Percentiles rank a stretch among this genome's conserved stretches.
Conservation (phyloP, 768 basidiomycete species). For the Boletus pseudo-olivaceus region DNA sequence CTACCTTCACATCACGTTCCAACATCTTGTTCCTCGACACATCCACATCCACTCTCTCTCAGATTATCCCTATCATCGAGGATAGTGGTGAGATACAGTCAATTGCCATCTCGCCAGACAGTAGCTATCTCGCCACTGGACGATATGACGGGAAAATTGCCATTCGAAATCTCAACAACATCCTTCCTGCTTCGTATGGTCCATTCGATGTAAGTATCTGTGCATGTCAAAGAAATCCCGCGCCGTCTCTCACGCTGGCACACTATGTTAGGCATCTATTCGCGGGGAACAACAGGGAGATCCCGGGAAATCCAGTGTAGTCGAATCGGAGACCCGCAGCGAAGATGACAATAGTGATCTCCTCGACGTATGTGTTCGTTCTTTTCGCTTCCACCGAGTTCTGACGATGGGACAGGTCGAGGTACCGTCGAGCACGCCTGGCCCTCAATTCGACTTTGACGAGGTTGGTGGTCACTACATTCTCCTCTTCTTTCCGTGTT, state of each 20-base stretch:
- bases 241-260: not conserved
- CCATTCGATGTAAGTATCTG: not conserved
- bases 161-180: too few relatives aligned
- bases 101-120: too few relatives aligned
- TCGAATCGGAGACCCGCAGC: not conserved
- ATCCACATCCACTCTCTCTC: not conserved
- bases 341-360: not conserved
- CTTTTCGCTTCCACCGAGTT: not conserved
- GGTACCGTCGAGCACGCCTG: too few relatives aligned
- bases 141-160: not conserved
- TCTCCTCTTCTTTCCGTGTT: too few relatives aligned
- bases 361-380: not conserved
- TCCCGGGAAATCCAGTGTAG: not conserved
- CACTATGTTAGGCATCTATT: not conserved
- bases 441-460: too few relatives aligned
- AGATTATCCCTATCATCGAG: not conserved
- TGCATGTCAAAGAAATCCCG: not conserved
- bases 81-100: accelerated
- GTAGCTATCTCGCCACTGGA: not conserved
- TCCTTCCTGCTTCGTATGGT: not conserved
- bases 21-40: not conserved
- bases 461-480: too few relatives aligned
- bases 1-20: not conserved
- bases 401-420: not conserved
- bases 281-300: not conserved